Conservation (phyloP, 495 filamentous ascomycete species). For the Pyrenula aspistea region DNA sequence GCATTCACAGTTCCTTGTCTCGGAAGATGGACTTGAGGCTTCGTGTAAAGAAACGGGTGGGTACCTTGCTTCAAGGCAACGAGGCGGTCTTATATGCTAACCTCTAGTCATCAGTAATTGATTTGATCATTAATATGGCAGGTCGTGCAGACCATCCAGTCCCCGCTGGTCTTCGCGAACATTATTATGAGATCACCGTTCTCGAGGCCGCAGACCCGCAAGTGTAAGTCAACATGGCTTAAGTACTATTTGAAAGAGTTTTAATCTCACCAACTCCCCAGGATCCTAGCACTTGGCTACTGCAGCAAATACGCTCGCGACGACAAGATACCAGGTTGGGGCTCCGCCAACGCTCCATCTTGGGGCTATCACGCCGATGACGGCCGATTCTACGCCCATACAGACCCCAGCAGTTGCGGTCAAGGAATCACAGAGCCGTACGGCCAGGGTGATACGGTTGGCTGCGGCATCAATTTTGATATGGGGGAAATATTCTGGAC, state of each 20-base stretch:
- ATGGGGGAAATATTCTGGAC: conserved; percentile 4
- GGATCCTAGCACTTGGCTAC: conserved; percentile 2
- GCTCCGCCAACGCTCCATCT: conserved; percentile 3
- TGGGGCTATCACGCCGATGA: conserved; percentile 7
- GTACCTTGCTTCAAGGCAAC: too few relatives aligned
- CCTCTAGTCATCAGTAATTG: too few relatives aligned
- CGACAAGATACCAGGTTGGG: not conserved
- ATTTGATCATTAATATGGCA: too few relatives aligned
- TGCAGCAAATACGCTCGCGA: not conserved
- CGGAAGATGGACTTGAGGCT: too few relatives aligned
- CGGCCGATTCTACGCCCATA: conserved; percentile 3
- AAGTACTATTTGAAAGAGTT: too few relatives aligned
- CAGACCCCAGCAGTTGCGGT: too few relatives aligned
- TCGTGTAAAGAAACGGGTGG: too few relatives aligned
- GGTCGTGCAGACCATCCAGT: conserved; percentile 4
- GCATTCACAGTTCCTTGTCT: too few relatives aligned
- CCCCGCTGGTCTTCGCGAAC: conserved; percentile 2
- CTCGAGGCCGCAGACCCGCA: conserved; percentile 3
- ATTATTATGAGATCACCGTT: conserved; percentile 6
- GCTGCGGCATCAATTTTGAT: conserved; percentile 3
- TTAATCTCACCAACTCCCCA: too few relatives aligned
- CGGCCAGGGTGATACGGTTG: conserved; percentile 5
- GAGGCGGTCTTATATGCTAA: too few relatives aligned
- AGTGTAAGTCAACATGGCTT: not conserved
- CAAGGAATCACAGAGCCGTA: too few relatives aligned